Evolutionary conservation across 2,329 filamentous ascomycete species (phyloP).

Genomic region (Raffaelea albimanens): DNA sequence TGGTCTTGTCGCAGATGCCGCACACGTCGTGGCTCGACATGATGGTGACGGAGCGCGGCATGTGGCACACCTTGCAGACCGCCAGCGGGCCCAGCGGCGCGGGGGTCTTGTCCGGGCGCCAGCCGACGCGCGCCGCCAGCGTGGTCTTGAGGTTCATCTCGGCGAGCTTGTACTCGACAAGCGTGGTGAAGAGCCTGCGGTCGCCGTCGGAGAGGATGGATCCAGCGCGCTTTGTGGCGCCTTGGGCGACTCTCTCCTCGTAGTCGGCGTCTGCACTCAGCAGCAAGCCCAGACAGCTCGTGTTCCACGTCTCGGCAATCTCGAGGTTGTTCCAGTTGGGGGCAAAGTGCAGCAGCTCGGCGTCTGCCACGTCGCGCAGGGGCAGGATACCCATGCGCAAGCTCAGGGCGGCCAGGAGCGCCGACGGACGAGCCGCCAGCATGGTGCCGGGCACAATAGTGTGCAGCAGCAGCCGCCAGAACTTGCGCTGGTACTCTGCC

Average conservation of each 20-base stretch:
- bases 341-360: constrained; percentile 28
- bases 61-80: constrained; percentile 29
- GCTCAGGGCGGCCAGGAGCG: constrained; percentile 35
- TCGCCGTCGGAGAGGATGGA: constrained; percentile 26
- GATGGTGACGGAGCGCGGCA: constrained; percentile 38
- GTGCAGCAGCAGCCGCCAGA: constrained; percentile 40
- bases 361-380: constrained; percentile 28
- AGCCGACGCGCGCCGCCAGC: constrained; percentile 31
- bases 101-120: constrained; percentile 34
- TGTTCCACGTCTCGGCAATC: constrained; percentile 39
- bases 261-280: constrained; percentile 33
- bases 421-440: constrained; percentile 32
- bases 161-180: constrained; percentile 36
- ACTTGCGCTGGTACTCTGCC: constrained; percentile 24
- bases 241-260: background rate
- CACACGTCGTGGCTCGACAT: constrained; percentile 31
- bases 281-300: constrained; percentile 33
- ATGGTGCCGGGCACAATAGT: constrained; percentile 37
- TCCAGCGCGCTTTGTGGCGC: constrained; percentile 8
- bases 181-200: constrained; percentile 29
- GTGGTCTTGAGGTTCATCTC: constrained; percentile 35
- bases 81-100: constrained; percentile 31
- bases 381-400: constrained; percentile 37
- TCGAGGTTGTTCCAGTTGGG: constrained; percentile 37
- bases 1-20: constrained; percentile 26